These are phyloP conservation scores for Neurospora sp. DNA, from an alignment of 2,329 filamentous ascomycete species.

Conservation along the genomic window DNA sequence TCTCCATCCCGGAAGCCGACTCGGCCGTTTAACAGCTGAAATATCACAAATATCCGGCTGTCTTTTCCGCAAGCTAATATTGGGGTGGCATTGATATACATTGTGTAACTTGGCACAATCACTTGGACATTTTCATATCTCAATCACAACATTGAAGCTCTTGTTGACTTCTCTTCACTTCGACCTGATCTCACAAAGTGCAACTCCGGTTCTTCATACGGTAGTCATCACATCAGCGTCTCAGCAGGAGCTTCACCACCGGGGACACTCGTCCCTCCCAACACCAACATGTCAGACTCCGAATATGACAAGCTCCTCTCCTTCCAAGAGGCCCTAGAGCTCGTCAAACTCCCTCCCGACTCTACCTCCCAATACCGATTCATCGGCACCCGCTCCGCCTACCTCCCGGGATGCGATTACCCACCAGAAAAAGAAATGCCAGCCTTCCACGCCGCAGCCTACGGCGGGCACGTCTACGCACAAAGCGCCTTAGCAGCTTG, in stretches of 20 bases:
- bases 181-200: not conserved
- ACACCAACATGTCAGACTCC: conserved; percentile 8
- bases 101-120: not conserved
- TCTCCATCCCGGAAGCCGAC: not conserved
- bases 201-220: not conserved
- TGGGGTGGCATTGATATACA: not conserved
- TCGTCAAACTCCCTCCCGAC: conserved; percentile 22
- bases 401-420: conserved; percentile 24
- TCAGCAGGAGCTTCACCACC: not conserved
- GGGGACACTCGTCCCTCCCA: not conserved
- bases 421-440: conserved; percentile 6
- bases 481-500: conserved; percentile 31
- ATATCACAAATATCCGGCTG: not conserved
- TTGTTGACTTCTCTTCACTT: not conserved
- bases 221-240: not conserved
- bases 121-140: not conserved
- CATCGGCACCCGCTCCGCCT: conserved; percentile 26
- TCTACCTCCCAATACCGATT: conserved; percentile 19
- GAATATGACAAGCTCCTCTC: conserved; percentile 18
- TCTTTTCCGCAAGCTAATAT: not conserved
- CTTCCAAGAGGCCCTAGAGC: conserved; percentile 27
- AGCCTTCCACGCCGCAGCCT: conserved; percentile 20
- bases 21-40: not conserved
- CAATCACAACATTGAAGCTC: not conserved
- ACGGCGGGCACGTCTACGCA: conserved; percentile 35